These are phyloP conservation scores for Agrocybe praecox DNA, from an alignment of 768 basidiomycete genomes.

Conservation along the genomic window DNA sequence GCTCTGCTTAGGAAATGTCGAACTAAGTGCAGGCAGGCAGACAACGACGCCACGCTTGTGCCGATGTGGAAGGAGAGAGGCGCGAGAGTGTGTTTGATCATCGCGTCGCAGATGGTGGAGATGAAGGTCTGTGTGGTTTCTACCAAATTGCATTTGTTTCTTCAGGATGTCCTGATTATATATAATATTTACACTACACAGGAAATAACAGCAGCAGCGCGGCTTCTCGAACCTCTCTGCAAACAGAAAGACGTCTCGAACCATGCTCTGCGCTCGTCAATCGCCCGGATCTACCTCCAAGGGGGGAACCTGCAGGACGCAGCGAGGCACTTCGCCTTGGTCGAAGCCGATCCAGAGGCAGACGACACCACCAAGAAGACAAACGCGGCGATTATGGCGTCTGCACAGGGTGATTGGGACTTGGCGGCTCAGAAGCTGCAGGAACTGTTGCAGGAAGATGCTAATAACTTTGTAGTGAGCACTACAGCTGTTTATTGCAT, in stretches of 20 bases:
- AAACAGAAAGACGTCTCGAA: slow-evolving; percentile 41
- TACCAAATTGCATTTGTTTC: background rate
- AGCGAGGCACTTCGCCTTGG: slow-evolving; percentile 54
- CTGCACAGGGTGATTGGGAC: slow-evolving; percentile 73
- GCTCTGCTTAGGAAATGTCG: slow-evolving; percentile 67
- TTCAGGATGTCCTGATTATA: no score
- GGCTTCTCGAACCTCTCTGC: slow-evolving; percentile 70
- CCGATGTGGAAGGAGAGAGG: slow-evolving; percentile 87
- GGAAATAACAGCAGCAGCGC: slow-evolving; percentile 73
- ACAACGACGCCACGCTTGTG: slow-evolving; percentile 35
- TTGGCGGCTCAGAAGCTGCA: slow-evolving; percentile 48
- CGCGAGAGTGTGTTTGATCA: slow-evolving; percentile 72
- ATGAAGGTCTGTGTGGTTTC: slow-evolving; percentile 63
- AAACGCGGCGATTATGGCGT: slow-evolving; percentile 68
- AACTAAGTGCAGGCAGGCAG: slow-evolving; percentile 43
- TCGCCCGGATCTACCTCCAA: slow-evolving; percentile 78
- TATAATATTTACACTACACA: no score
- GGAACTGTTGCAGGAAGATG: slow-evolving; percentile 49
- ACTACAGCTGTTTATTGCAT: background rate
- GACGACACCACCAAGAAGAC: slow-evolving; percentile 51
- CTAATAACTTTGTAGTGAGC: slow-evolving; percentile 62
- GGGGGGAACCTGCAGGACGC: slow-evolving; percentile 67
- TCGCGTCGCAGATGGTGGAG: slow-evolving; percentile 82
- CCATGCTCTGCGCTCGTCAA: slow-evolving; percentile 64
- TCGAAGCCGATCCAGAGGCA: slow-evolving; percentile 45